Conservation (phyloP, 257 asterid genomes). For the Solanum dulcamara region DNA sequence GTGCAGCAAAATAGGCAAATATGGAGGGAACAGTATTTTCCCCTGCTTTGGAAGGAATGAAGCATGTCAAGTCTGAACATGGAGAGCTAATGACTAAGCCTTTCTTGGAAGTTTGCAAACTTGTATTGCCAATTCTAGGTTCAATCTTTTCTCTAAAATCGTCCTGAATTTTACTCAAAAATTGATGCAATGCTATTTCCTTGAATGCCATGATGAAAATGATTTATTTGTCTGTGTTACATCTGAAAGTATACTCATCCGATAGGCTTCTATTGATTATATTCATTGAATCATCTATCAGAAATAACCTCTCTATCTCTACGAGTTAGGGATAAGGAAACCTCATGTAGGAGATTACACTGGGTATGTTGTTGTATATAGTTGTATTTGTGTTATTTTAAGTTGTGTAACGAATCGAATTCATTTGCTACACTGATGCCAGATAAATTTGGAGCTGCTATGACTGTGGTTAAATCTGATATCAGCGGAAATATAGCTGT, state of each 20-base stretch:
- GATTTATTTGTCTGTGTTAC: not conserved
- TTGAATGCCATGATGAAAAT: not conserved
- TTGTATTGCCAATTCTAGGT: constrained; percentile 75
- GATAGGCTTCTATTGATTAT: not conserved
- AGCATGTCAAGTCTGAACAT: constrained; percentile 49
- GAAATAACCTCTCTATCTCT: not conserved
- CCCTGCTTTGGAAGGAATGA: constrained; percentile 58
- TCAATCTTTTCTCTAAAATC: not conserved
- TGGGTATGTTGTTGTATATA: not conserved
- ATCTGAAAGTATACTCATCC: not conserved
- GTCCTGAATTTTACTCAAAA: not conserved
- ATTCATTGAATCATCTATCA: not conserved
- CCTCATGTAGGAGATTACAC: not conserved
- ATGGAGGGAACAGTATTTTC: constrained; percentile 58
- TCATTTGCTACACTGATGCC: constrained; percentile 6
- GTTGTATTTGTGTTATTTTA: not conserved
- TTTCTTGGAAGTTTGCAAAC: constrained; percentile 78
- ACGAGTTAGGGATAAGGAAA: not conserved
- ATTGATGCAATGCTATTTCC: not conserved
- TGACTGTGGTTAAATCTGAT: constrained; percentile 72
- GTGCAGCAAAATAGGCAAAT: not conserved
- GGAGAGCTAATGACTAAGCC: constrained; percentile 67
- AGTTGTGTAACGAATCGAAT: not conserved
- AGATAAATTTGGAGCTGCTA: constrained; percentile 84
- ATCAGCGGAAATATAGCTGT: constrained; percentile 67